A percentile compares a stretch with the other conserved stretches of the same genome.
phyloP scores from a whole-genome alignment of 2,329 filamentous ascomycete species.

The Cordyceps sp. region DNA sequence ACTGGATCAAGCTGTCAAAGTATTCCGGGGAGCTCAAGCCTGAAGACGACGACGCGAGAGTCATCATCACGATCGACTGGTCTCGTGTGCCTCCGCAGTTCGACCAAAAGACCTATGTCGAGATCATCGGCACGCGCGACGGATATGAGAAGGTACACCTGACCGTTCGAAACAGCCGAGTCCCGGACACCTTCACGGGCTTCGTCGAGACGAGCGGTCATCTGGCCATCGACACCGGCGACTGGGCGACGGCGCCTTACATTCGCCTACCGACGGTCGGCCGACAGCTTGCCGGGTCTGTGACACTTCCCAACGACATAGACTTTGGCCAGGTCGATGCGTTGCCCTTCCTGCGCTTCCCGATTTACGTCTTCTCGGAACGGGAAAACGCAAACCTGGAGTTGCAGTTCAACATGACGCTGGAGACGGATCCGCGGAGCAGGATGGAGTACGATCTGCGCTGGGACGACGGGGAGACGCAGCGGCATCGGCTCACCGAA shows the following conservation, averaged over 20 bases:
- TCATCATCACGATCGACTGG: conserved; percentile 17
- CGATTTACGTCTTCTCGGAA: conserved; percentile 13
- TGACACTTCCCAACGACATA: conserved; percentile 6
- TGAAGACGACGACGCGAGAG: conserved; percentile 12
- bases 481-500: conserved; percentile 14
- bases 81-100: conserved; percentile 19
- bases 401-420: conserved; percentile 20
- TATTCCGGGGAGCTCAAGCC: conserved; percentile 13
- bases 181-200: conserved; percentile 16
- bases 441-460: conserved; percentile 32
- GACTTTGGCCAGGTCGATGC: conserved; percentile 5
- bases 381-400: conserved; percentile 9
- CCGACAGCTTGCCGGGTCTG: conserved; percentile 7
- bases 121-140: conserved; percentile 17
- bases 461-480: conserved; percentile 22
- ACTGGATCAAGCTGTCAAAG: conserved; percentile 13
- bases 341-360: conserved; percentile 11
- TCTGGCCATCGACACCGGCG: conserved; percentile 16
- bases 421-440: conserved; percentile 32
- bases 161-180: conserved; percentile 6
- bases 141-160: conserved; percentile 19
- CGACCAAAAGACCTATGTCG: conserved; percentile 22
- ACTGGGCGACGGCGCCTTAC: conserved; percentile 10
- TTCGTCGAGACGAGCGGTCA: conserved; percentile 17
- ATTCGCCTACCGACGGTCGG: conserved; percentile 14